A percentile compares a stretch with the other conserved stretches of the same genome.
Conservation (phyloP, 2,329 filamentous ascomycete genomes). For the Talaromyces sp. region DNA sequence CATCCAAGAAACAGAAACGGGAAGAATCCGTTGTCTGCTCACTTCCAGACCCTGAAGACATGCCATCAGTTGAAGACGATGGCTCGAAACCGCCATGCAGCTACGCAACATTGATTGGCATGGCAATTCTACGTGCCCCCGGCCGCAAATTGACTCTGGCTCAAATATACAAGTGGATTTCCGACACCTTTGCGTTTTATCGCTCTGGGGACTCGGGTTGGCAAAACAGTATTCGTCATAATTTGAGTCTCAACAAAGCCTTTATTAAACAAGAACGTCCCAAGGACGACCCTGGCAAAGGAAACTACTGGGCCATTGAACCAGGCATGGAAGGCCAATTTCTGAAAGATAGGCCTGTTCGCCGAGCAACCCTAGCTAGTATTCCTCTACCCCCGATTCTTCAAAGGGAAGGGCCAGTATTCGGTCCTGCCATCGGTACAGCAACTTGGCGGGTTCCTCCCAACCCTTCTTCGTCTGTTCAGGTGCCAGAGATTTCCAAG, state of each 20-base stretch:
- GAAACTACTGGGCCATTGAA: slow-evolving; percentile 94
- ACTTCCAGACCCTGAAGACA: slow-evolving; percentile 70
- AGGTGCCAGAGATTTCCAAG: slow-evolving; percentile 18
- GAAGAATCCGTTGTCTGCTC: slow-evolving; percentile 49
- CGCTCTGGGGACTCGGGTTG: slow-evolving; percentile 79
- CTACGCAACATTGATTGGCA: slow-evolving; percentile 91
- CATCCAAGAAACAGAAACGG: slow-evolving; percentile 62
- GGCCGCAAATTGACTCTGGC: slow-evolving; percentile 79
- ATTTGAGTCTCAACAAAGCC: slow-evolving; percentile 92
- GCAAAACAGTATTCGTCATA: slow-evolving; percentile 99
- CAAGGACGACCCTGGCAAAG: slow-evolving; percentile 96
- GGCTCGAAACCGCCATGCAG: slow-evolving; percentile 85
- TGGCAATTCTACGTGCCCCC: slow-evolving; percentile 88
- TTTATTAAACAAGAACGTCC: slow-evolving; percentile 94
- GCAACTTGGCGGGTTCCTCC: slow-evolving; percentile 32
- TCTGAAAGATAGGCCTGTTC: slow-evolving; percentile 73
- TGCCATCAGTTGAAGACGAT: slow-evolving; percentile 77
- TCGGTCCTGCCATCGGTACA: slow-evolving; percentile 27
- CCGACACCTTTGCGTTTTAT: slow-evolving; percentile 90
- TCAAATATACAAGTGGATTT: slow-evolving; percentile 99
- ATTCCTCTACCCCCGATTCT: slow-evolving; percentile 32
- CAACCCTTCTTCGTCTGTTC: slow-evolving; percentile 16
- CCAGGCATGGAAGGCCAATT: slow-evolving; percentile 86
- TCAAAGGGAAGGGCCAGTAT: slow-evolving; percentile 24
- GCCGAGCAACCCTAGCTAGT: slow-evolving; percentile 43